phyloP scores from a whole-genome alignment of 2,329 filamentous ascomycete genomes.

The Ophiostoma montium region DNA sequence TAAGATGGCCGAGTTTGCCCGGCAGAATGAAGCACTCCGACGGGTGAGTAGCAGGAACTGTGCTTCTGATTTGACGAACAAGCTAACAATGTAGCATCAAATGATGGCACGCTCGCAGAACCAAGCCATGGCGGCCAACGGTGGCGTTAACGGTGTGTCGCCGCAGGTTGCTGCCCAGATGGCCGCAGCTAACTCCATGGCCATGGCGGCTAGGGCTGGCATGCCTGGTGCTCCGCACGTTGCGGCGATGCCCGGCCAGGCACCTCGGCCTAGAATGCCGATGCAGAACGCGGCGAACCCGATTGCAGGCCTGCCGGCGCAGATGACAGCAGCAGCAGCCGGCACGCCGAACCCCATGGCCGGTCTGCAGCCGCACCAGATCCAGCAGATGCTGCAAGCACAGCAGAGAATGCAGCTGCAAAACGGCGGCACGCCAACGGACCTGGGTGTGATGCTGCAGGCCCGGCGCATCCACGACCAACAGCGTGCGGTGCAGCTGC shows the following conservation, averaged over 20 bases:
- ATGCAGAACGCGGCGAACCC: constrained; percentile 26
- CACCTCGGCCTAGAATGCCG: constrained; percentile 36
- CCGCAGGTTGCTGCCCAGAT: constrained; percentile 29
- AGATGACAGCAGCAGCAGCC: not conserved
- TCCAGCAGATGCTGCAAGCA: constrained; percentile 21
- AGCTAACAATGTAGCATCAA: constrained; percentile 15
- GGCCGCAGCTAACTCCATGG: constrained; percentile 19
- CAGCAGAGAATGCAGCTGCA: constrained; percentile 41
- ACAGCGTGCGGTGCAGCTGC: constrained; percentile 29
- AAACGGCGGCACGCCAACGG: constrained; percentile 25
- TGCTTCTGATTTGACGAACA: not conserved
- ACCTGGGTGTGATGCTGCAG: constrained; percentile 45
- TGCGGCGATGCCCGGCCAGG: constrained; percentile 32
- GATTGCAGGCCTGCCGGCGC: not conserved
- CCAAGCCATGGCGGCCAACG: constrained; percentile 6
- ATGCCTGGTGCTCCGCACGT: constrained; percentile 25
- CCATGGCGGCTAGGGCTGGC: constrained; percentile 26
- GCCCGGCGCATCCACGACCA: constrained; percentile 54
- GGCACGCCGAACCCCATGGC: constrained; percentile 24
- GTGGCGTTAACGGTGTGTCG: constrained; percentile 23
- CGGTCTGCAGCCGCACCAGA: constrained; percentile 28
- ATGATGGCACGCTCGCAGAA: constrained; percentile 12
- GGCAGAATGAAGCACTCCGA: constrained; percentile 47
- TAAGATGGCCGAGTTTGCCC: constrained; percentile 39
- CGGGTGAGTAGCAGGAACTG: constrained; percentile 16